phyloP scores from a whole-genome alignment of 2,329 filamentous ascomycete species.

The Bipolaris gigantea region DNA sequence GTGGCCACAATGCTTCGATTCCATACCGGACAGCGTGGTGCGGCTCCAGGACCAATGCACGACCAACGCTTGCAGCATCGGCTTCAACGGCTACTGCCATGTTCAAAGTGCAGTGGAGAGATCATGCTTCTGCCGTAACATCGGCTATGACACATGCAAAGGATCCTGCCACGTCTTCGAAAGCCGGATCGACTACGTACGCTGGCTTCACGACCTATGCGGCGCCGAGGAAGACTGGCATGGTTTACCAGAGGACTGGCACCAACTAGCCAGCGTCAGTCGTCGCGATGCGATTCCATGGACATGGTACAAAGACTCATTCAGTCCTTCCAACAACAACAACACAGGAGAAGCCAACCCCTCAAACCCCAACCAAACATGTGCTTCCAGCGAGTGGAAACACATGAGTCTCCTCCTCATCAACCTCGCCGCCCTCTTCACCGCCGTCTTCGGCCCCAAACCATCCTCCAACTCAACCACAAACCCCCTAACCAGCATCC shows the following conservation, averaged over 20 bases:
- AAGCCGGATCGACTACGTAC: conserved; percentile 35
- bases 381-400: conserved; percentile 29
- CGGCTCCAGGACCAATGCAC: conserved; percentile 29
- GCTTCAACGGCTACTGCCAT: conserved; percentile 37
- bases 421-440: conserved; percentile 25
- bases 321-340: background rate
- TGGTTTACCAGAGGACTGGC: conserved; percentile 37
- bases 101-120: conserved; percentile 32
- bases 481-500: background rate
- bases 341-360: background rate
- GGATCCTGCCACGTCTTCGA: conserved; percentile 38
- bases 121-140: conserved; percentile 32
- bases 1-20: conserved; percentile 30
- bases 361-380: conserved; percentile 6
- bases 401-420: conserved; percentile 26
- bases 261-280: conserved; percentile 24
- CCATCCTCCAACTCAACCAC: background rate
- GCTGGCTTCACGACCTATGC: conserved; percentile 39
- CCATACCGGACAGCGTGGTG: conserved; percentile 27
- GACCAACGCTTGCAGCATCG: conserved; percentile 37
- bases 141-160: conserved; percentile 33
- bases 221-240: conserved; percentile 33
- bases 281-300: conserved; percentile 38
- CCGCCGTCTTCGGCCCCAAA: conserved; percentile 10
- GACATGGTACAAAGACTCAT: conserved; percentile 32